Conservation (phyloP, 2,329 filamentous ascomycete genomes). For the Pseudogymnoascus sp. region DNA sequence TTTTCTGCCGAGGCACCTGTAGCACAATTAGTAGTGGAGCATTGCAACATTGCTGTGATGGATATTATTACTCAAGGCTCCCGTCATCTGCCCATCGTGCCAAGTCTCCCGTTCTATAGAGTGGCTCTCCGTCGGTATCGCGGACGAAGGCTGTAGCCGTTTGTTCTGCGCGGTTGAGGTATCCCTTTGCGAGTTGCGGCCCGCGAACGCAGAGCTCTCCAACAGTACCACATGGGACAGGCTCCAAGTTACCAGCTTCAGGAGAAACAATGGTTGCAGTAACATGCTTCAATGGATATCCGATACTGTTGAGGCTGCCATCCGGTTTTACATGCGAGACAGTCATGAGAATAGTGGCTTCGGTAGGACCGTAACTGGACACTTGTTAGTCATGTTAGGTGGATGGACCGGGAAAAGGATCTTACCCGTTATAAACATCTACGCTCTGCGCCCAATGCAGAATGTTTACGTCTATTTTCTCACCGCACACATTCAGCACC, state of each 20-base stretch:
- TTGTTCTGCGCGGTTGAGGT: constrained; percentile 14
- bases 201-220: constrained; percentile 12
- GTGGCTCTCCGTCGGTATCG: constrained; percentile 9
- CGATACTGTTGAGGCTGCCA: neutral
- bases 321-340: constrained; percentile 2
- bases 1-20: constrained; percentile 40
- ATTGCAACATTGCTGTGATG: neutral
- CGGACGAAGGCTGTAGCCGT: constrained; percentile 13
- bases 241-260: neutral
- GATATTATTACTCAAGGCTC: constrained; percentile 21
- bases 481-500: constrained; percentile 9
- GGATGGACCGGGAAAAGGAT: neutral
- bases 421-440: neutral
- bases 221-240: constrained; percentile 5
- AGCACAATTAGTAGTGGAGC: neutral
- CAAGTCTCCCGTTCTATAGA: constrained; percentile 32
- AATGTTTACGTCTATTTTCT: constrained; percentile 9
- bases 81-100: constrained; percentile 26
- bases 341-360: constrained; percentile 10
- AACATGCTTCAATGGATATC: constrained; percentile 21
- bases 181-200: constrained; percentile 11
- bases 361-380: constrained; percentile 10
- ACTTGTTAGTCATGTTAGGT: neutral
- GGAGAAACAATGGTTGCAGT: constrained; percentile 33
- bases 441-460: constrained; percentile 2